These are phyloP conservation scores for Malbranchea cinnamomea DNA, from an alignment of 2,329 filamentous ascomycete genomes.

Conservation along the genomic window DNA sequence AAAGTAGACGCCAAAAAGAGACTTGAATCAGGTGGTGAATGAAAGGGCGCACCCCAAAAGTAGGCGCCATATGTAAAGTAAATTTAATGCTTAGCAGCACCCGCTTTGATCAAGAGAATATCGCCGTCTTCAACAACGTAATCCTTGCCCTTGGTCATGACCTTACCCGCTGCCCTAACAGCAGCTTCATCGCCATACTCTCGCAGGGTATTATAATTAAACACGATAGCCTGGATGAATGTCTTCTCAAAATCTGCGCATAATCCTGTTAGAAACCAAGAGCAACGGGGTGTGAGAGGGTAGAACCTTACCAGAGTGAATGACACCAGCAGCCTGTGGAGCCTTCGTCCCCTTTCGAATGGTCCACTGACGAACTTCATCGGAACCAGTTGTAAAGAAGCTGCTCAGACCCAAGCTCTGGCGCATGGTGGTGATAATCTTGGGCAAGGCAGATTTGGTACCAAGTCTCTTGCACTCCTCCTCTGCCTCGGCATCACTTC, in stretches of 20 bases:
- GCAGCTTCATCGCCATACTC: slow-evolving; percentile 78
- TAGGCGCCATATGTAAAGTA: not conserved
- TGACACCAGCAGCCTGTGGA: slow-evolving; percentile 93
- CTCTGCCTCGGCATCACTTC: slow-evolving; percentile 57
- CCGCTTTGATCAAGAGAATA: slow-evolving; percentile 67
- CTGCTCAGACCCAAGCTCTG: slow-evolving; percentile 77
- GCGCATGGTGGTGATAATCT: slow-evolving; percentile 86
- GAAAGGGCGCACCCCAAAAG: too few species aligned
- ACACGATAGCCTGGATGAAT: slow-evolving; percentile 91
- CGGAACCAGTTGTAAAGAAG: slow-evolving; percentile 93
- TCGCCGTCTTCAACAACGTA: slow-evolving; percentile 49
- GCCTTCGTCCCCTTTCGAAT: slow-evolving; percentile 92
- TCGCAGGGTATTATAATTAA: slow-evolving; percentile 69
- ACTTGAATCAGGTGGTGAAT: too few species aligned
- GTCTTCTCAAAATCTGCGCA: slow-evolving; percentile 96
- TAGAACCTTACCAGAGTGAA: slow-evolving; percentile 49
- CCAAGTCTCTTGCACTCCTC: slow-evolving; percentile 83
- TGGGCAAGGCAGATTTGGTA: slow-evolving; percentile 77
- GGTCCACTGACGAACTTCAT: slow-evolving; percentile 98
- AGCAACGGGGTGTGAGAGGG: not conserved
- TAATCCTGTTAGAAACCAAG: not conserved
- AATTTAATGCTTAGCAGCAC: slow-evolving; percentile 32
- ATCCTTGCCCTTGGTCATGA: slow-evolving; percentile 98
- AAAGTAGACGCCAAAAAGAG: too few species aligned
- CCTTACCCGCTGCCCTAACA: slow-evolving; percentile 86